Conservation (phyloP, 306 rosid species). For the Pyrus bretschneideri region DNA sequence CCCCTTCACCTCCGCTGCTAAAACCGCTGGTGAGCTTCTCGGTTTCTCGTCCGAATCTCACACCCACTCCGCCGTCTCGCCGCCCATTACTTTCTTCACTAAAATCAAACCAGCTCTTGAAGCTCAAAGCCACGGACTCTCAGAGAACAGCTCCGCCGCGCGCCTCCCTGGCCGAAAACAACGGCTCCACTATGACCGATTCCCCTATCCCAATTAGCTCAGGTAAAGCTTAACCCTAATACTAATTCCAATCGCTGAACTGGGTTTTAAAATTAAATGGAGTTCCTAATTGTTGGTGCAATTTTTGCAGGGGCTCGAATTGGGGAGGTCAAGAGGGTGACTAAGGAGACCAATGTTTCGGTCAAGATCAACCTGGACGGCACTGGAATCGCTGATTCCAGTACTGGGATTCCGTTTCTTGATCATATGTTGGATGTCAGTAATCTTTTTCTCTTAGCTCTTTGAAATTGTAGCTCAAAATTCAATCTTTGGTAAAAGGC, state of each 20-base stretch:
- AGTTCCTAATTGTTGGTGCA: background rate
- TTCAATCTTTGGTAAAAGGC: background rate
- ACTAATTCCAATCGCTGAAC: background rate
- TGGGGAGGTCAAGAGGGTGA: constrained; percentile 86
- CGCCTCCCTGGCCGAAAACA: constrained; percentile 34
- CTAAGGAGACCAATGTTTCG: constrained; percentile 74
- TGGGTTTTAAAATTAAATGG: background rate
- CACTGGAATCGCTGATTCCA: constrained; percentile 62
- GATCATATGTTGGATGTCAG: constrained; percentile 97
- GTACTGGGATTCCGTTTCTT: constrained; percentile 88
- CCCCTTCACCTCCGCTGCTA: constrained; percentile 24
- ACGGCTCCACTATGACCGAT: constrained; percentile 32
- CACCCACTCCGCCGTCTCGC: constrained; percentile 3
- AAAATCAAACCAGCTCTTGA: constrained; percentile 21
- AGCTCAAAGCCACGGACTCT: constrained; percentile 25
- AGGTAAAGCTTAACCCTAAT: constrained; percentile 35
- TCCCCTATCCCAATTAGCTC: constrained; percentile 30
- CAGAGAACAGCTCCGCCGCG: constrained; percentile 18
- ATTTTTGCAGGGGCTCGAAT: constrained; percentile 51
- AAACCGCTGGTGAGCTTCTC: constrained; percentile 33
- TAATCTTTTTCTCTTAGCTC: constrained; percentile 1
- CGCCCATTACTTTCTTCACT: constrained; percentile 18
- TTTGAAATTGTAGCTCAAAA: background rate
- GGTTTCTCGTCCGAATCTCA: constrained; percentile 15
- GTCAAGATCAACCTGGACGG: constrained; percentile 91